Base-by-base conservation (phyloP, 331 rosid genomes). In the Pyracantha coccinea region DNA sequence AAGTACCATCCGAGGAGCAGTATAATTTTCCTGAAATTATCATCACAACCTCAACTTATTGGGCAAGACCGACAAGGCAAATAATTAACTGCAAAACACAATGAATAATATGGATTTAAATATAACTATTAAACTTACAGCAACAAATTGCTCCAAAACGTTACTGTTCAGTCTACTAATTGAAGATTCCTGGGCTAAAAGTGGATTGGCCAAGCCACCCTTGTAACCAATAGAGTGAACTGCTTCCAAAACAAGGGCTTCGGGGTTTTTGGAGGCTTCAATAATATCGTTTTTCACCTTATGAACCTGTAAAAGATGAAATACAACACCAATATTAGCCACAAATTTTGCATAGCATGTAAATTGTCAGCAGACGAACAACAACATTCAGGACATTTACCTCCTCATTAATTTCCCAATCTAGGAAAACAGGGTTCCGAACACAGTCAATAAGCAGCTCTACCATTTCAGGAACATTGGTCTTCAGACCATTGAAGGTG, bases 331-430 rank as follows among this genome's bases (percentile, higher is more conserved):
- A 80, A 41, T 32, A 59, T 77, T 33, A 67, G 61, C 58, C 61
- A 35, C 7, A 69, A 64, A 55, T 21, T 23, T 74, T 41, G 38
- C 35, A 67, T 20, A 8, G 17, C 76, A 24, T 44, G 79, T 21
- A 72, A 73, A 57, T 70, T 80, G 57, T 54, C 35, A 69, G 71
- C 62, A 38, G 13, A 23, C 12, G 9, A 20, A n/a, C 65, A 35
- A 41, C 23, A 60, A 63, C 66, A 5, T 52, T 65, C 44, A 29
- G 65, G 16, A 24, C 44, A 78, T 55, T 73, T 85, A 94, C 99
- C 93, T 92, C 96, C 71, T 94, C 97, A 33, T 90, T 89, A 78
- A 94, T 89, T 79, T 94, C 99, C 99, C 97, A 94, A 76, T 94
- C 97, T 69, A 92, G 93, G 82, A 92, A 94, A 45, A 69, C 89